Percentiles rank a stretch among this genome's conserved stretches.
These are phyloP conservation scores for Neopestalotiopsis sp. DNA, from an alignment of 2,329 filamentous ascomycete genomes.

Conservation along the genomic window DNA sequence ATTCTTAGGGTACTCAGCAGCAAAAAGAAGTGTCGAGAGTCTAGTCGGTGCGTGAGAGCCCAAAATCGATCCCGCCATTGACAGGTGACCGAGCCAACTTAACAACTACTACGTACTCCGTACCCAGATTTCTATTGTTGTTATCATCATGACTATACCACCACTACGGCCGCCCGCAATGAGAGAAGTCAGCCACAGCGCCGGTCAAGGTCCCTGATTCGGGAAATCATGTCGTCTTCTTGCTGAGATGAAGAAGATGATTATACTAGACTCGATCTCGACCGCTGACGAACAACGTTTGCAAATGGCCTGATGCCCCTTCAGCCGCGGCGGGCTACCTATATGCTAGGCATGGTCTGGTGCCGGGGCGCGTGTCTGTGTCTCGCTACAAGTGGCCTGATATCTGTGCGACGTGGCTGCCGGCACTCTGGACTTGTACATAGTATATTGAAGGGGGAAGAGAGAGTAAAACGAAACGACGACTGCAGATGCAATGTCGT, in stretches of 20 bases:
- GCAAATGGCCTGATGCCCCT: neutral
- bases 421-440: neutral
- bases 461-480: neutral
- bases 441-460: neutral
- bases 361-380: neutral
- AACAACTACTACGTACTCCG: neutral
- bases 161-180: neutral
- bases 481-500: neutral
- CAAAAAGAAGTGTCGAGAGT: too few relatives aligned
- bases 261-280: neutral
- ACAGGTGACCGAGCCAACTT: neutral
- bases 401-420: neutral
- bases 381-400: neutral
- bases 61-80: slow-evolving; percentile 8
- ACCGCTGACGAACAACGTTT: neutral
- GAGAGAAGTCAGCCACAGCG: too few relatives aligned
- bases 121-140: too few relatives aligned
- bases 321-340: slow-evolving; percentile 1
- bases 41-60: neutral
- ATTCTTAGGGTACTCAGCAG: neutral
- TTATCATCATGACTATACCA: too few relatives aligned
- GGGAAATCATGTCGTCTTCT: too few relatives aligned
- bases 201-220: too few relatives aligned
- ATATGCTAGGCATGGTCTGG: neutral
- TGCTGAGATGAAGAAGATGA: neutral